These are phyloP conservation scores for Phytophthora ramorum DNA, from an alignment of 352 stramenopile species.

Conservation along the genomic window DNA sequence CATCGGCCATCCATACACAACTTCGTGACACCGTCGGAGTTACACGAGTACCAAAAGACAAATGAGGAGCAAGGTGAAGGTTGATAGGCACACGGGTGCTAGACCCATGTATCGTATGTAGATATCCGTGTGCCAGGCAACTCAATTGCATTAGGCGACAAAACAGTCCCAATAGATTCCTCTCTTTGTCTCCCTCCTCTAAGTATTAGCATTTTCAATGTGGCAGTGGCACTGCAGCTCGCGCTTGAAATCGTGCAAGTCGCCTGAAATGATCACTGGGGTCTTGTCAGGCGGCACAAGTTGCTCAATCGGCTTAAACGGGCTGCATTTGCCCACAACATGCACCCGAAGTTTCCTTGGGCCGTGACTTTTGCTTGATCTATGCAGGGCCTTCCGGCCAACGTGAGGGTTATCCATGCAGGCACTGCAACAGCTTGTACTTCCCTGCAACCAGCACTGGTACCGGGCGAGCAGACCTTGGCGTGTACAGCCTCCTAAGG, in stretches of 20 bases:
- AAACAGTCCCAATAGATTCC: conserved; percentile 23
- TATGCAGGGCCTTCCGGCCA: neutral
- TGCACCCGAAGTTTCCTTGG: conserved; percentile 73
- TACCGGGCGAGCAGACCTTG: conserved; percentile 56
- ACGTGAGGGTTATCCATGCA: conserved; percentile 3
- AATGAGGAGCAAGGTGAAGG: conserved; percentile 27
- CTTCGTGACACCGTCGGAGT: conserved; percentile 65
- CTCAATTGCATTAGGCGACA: conserved; percentile 9
- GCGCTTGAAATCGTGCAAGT: conserved; percentile 68
- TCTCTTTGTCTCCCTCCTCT: no score
- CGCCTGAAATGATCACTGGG: conserved; percentile 59
- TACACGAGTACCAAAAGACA: conserved; percentile 61
- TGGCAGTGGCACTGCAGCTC: conserved; percentile 63
- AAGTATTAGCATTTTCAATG: conserved; percentile 4
- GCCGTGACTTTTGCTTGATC: conserved; percentile 18
- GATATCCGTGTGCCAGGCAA: conserved; percentile 15
- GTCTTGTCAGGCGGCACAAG: conserved; percentile 54
- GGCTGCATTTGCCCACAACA: conserved; percentile 70
- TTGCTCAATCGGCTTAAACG: conserved; percentile 67
- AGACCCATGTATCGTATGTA: conserved; percentile 14
- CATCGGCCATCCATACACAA: conserved; percentile 61
- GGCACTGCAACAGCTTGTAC: conserved; percentile 25
- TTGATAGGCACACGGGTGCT: conserved; percentile 11
- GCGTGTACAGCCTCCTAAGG: conserved; percentile 50
- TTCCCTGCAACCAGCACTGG: conserved; percentile 57